A percentile compares a stretch with the other conserved stretches of the same genome.
Evolutionary conservation across 2,329 filamentous ascomycete genomes (phyloP).

Genomic region (Fusarium equiseti): DNA sequence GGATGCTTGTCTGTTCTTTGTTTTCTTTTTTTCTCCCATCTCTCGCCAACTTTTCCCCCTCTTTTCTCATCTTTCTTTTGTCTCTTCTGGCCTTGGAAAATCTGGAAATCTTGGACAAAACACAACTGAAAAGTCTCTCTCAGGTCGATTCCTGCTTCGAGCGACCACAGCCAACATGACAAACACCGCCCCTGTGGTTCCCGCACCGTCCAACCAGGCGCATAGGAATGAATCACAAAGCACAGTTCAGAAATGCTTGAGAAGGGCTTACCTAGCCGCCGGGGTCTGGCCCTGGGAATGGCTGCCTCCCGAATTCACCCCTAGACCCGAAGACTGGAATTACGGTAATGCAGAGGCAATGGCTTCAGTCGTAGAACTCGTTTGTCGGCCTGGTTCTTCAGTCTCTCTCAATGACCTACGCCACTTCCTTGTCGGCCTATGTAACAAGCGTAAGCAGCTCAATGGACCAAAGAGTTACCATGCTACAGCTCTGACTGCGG

Average conservation of each 20-base stretch:
- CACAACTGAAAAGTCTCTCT: neutral
- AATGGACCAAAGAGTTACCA: neutral
- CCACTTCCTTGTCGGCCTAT: neutral
- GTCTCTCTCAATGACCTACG: constrained; percentile 1
- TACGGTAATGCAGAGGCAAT: neutral
- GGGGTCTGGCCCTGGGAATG: constrained; percentile 8
- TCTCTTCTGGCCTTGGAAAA: neutral
- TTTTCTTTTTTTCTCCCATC: neutral
- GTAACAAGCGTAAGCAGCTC: neutral
- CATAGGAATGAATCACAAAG: neutral
- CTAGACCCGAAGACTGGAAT: neutral
- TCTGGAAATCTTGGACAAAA: neutral
- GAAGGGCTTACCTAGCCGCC: neutral
- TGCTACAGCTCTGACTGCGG: neutral
- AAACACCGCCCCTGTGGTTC: neutral
- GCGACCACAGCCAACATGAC: neutral
- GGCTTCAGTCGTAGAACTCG: neutral
- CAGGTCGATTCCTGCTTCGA: neutral
- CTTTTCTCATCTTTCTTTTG: no score
- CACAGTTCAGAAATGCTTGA: neutral
- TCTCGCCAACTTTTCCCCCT: neutral
- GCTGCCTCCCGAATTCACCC: constrained; percentile 2
- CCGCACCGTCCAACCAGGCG: neutral
- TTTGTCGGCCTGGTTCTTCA: neutral
- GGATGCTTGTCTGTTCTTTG: neutral